A percentile compares a stretch with the other conserved stretches of the same genome.
Evolutionary conservation across 2,329 filamentous ascomycete species (phyloP).

Genomic region (Penicillium oxalicum): DNA sequence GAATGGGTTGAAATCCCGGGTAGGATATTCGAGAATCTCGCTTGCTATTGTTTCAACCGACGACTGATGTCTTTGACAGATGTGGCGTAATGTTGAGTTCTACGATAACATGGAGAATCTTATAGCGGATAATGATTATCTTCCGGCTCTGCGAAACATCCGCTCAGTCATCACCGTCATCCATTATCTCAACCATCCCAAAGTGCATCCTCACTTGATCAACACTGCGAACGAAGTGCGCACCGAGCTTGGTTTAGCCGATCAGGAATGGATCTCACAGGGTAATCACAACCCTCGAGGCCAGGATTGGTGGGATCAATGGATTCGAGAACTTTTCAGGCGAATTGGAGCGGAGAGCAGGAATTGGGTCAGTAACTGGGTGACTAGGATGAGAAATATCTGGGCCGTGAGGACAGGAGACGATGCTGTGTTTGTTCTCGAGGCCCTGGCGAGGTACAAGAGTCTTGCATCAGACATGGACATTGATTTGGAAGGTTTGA

Average conservation of each 20-base stretch:
- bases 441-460: conserved; percentile 1
- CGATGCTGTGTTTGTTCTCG: conserved; percentile 1
- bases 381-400: conserved; percentile 1
- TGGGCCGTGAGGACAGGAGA: conserved; percentile 4
- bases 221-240: conserved; percentile 1
- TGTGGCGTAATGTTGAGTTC: too few species aligned
- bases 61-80: too few species aligned
- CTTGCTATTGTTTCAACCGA: too few species aligned
- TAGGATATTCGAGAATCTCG: too few species aligned
- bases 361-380: not conserved
- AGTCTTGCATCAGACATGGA: conserved; percentile 1
- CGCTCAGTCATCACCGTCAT: too few species aligned
- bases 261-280: conserved; percentile 1
- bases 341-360: not conserved
- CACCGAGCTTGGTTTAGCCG: not conserved
- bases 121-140: too few species aligned
- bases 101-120: too few species aligned
- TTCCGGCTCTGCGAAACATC: too few species aligned
- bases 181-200: too few species aligned
- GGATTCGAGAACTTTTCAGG: conserved; percentile 1
- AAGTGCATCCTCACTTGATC: conserved; percentile 3
- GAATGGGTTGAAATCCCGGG: too few species aligned
- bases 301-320: conserved; percentile 5
- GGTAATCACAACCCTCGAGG: not conserved
- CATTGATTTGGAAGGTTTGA: conserved; percentile 2